phyloP scores from a whole-genome alignment of 108 stramenopile species.

The Cyclotella cryptica region DNA sequence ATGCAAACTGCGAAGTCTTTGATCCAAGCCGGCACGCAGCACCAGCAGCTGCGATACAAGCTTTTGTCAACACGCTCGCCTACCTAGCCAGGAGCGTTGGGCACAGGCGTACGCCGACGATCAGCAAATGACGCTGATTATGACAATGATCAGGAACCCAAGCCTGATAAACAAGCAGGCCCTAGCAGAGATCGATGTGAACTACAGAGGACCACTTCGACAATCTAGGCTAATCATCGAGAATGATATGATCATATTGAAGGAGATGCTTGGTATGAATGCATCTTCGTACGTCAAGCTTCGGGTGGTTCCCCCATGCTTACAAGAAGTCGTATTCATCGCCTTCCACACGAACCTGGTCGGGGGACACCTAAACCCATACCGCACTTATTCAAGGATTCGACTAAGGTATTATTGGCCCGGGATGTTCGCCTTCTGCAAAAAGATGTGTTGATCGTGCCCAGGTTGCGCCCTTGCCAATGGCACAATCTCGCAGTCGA shows the following conservation, averaged over 20 bases:
- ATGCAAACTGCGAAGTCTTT: conserved; percentile 1
- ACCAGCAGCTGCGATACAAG: neutral
- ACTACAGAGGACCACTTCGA: neutral
- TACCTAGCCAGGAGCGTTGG: neutral
- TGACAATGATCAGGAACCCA: neutral
- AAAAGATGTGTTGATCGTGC: neutral
- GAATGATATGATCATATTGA: neutral
- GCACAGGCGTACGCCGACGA: neutral
- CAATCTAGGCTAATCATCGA: neutral
- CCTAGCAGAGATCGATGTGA: neutral
- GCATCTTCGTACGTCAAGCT: neutral
- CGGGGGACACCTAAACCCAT: neutral
- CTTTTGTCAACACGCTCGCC: neutral
- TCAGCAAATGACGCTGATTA: neutral
- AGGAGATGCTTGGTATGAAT: neutral
- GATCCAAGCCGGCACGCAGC: neutral
- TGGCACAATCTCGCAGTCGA: neutral
- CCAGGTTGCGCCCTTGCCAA: conserved; percentile 2
- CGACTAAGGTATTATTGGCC: conserved; percentile 6
- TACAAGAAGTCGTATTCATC: neutral
- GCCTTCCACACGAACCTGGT: conserved; percentile 19
- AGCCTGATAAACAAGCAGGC: neutral
- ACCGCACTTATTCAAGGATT: neutral
- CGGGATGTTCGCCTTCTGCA: neutral
- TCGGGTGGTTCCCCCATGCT: neutral